Base-by-base conservation (phyloP, 2,329 filamentous ascomycete species). In the Juglanconis juglandina region DNA sequence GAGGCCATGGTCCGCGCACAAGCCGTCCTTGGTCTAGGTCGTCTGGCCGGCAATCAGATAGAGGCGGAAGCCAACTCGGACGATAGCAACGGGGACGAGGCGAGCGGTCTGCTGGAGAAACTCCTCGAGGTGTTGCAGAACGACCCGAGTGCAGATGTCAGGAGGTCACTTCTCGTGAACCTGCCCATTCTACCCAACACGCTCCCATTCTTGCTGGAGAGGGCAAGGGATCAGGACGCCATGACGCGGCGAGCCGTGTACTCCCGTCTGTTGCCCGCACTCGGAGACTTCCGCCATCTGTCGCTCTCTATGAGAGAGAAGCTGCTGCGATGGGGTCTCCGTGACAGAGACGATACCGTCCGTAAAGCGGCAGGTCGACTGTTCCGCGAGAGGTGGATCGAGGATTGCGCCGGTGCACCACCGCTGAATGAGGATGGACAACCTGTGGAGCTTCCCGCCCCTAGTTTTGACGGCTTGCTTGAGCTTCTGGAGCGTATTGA, bases 361-460 rank as follows among this genome's bases (percentile, higher is more conserved):
- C 87, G 93, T 56, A 96, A 96, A 72, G 94, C 94, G 8, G 91
- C 95, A 3, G 92, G 90, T 7, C 88, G 91, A 50, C 80, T 98
- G 6, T 99, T 99, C 77, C 87, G 90, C 63, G 93, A 97, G 70
- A 86, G 92, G n/a, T 99, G 95, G 95, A 94, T 99, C 63, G 94
- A 98, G 70, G 92, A 98, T 70, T 97, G 93, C 68, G 92, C 90
- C 5, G 88, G 88, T 2, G 80, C 84, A 1, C 78, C 81, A 7
- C 83, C 87, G 42, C 83, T 85, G 53, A 79, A 81, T 17, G 84
- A 85, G 44, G 77, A 82, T 9, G 83, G 83, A 35, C 81, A 82
- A 52, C 80, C 82, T 5, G 76, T 76, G 14, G 81, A 86, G 61
- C 76, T 84, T 5, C 81, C 84, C 1, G 81, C 82, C 1, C 89